Base-by-base conservation (phyloP, 1,284 basidiomycete species). In the Retiboletus flavoniger region DNA sequence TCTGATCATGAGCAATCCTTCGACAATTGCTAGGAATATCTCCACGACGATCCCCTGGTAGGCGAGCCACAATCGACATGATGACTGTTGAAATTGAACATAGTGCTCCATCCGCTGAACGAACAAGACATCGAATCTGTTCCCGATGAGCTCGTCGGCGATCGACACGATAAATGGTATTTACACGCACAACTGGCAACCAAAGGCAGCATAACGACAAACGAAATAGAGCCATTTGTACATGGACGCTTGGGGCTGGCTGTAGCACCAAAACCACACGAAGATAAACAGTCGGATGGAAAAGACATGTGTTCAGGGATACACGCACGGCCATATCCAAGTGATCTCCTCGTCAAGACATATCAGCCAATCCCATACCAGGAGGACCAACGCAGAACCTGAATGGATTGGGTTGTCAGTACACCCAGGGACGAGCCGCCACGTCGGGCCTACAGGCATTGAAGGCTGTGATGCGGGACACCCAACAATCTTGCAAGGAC, bases 161-260 rank as follows among this genome's bases (percentile, higher is more conserved):
- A 48, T 21, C 3, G 5, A 4, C 14, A 31, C 21, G 5, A 24
- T 9, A 14, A 34, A n/a, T n/a, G 10, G 31, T 16, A 24, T 36
- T 40, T 17, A 3, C 34, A 60, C 54, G 38, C 35, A 58, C 56
- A 50, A 10, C 7, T 58, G 49, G 31, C 46, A 60, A 17, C 29
- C 54, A 42, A 60, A 24, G 19, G 47, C 56, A n/a, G 7, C 26
- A 42, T 58, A 60, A 16, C 54, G 39, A 42, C 54, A 50, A 29
- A 60, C 28, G 39, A 52, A 21, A 38, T 60, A 58, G 16, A 47
- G 1, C 58, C 58, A 60, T 43, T 59, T 60, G 39, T 47, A 42
- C 6, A 38, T 35, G 8, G 31, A 28, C 4, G 42, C 42, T 24
- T 17, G 35, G 7, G 44, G 40, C 34, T 50, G 53, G 28, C 58